Conservation (phyloP, 352 stramenopile genomes). For the Phytopythium aichiense region DNA sequence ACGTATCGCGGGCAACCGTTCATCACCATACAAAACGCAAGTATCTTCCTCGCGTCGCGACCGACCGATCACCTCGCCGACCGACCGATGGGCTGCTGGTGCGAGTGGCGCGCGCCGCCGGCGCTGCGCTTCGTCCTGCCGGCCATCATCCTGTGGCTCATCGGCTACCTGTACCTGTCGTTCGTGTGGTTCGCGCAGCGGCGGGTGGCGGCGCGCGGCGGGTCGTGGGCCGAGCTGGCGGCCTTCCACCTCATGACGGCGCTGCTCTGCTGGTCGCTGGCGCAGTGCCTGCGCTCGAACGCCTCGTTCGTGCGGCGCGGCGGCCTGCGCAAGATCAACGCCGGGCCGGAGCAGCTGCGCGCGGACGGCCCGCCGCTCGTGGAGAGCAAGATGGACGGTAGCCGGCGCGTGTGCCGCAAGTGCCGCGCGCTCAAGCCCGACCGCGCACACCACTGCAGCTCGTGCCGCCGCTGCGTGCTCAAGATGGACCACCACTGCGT, state of each 20-base stretch:
- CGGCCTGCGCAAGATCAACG: constrained; percentile 20
- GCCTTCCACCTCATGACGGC: constrained; percentile 52
- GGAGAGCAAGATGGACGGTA: constrained; percentile 73
- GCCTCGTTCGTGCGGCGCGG: constrained; percentile 51
- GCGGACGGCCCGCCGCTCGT: constrained; percentile 16
- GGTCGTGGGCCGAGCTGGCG: constrained; percentile 29
- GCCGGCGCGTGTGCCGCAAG: constrained; percentile 64
- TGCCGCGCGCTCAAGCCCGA: constrained; percentile 74
- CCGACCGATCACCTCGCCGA: neutral
- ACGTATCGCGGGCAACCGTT: too few relatives aligned
- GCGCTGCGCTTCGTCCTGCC: constrained; percentile 57
- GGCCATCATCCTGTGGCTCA: constrained; percentile 40
- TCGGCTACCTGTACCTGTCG: constrained; percentile 58
- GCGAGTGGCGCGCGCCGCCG: constrained; percentile 46
- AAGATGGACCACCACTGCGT: constrained; percentile 90
- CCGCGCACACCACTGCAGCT: constrained; percentile 80
- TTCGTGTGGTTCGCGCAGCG: constrained; percentile 55
- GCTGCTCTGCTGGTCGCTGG: constrained; percentile 56
- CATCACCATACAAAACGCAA: too few relatives aligned
- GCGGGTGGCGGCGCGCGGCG: constrained; percentile 28
- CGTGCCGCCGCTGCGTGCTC: constrained; percentile 69
- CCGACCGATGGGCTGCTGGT: constrained; percentile 55
- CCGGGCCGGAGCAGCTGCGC: neutral
- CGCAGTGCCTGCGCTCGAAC: constrained; percentile 43
- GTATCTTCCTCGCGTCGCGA: too few relatives aligned